These are phyloP conservation scores for Phytophthora niederhauseri DNA, from an alignment of 352 stramenopile species.

Conservation along the genomic window DNA sequence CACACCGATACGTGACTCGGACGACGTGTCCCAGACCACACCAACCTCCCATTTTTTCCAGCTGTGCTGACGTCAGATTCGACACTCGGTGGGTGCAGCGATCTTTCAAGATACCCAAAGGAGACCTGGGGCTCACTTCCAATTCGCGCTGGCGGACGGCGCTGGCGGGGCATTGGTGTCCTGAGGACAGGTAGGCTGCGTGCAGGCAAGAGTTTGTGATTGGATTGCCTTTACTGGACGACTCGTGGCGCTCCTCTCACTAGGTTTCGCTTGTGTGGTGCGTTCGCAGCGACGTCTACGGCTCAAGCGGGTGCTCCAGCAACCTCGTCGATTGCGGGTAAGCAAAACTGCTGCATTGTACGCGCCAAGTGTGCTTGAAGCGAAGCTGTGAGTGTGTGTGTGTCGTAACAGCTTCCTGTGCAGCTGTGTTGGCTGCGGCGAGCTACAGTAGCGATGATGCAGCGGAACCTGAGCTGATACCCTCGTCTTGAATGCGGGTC, in stretches of 20 bases:
- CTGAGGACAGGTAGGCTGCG: background rate
- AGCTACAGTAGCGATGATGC: background rate
- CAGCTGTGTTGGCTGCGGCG: background rate
- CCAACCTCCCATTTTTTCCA: background rate
- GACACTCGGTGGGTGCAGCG: background rate
- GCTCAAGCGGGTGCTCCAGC: no score
- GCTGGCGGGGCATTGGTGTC: background rate
- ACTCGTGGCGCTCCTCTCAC: no score
- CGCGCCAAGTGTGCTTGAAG: no score
- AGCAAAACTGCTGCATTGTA: no score
- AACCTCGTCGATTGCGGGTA: no score
- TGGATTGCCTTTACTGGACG: background rate
- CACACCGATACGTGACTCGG: no score
- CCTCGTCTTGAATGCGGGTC: background rate
- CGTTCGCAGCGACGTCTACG: no score
- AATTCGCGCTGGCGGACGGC: slow-evolving; percentile 4
- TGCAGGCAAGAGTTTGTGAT: background rate
- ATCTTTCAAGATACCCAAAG: slow-evolving; percentile 1
- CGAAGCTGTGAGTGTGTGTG: no score
- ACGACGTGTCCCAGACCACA: background rate
- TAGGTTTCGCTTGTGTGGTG: no score
- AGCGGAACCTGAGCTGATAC: background rate
- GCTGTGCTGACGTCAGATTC: background rate
- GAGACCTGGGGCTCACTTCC: slow-evolving; percentile 4
- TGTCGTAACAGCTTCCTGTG: no score